Conservation (phyloP, 805 yeast species). For the Ogataea pignaliae region DNA sequence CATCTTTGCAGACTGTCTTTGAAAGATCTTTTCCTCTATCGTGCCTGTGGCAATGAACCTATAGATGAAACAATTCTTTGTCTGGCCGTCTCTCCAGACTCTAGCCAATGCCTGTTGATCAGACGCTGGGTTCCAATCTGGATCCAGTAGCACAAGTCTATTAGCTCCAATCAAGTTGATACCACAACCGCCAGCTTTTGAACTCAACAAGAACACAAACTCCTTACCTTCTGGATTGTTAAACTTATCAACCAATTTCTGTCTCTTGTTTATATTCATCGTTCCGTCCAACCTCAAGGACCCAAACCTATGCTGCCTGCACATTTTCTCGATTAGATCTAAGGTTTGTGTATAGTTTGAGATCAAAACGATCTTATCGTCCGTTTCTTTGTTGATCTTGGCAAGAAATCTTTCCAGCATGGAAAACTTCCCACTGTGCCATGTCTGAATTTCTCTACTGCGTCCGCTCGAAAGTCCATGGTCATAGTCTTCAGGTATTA, state of each 20-base stretch:
- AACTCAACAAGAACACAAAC: slow-evolving; percentile 82
- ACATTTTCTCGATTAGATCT: slow-evolving; percentile 83
- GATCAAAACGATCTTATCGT: slow-evolving; percentile 91
- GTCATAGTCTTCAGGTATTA: slow-evolving; percentile 73
- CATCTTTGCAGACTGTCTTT: slow-evolving; percentile 91
- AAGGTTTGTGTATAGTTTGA: slow-evolving; percentile 94
- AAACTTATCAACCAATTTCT: slow-evolving; percentile 84
- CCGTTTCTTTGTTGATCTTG: slow-evolving; percentile 72
- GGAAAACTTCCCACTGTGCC: slow-evolving; percentile 82
- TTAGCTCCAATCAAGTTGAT: slow-evolving; percentile 96
- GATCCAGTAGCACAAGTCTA: slow-evolving; percentile 78
- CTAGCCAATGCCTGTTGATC: slow-evolving; percentile 97
- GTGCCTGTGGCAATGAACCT: slow-evolving; percentile 92
- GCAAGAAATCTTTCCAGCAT: slow-evolving; percentile 81
- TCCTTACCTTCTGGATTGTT: slow-evolving; percentile 87
- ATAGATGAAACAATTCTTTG: slow-evolving; percentile 92
- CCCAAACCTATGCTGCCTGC: slow-evolving; percentile 73
- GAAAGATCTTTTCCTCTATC: slow-evolving; percentile 94
- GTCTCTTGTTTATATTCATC: slow-evolving; percentile 86
- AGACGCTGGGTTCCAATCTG: slow-evolving; percentile 98
- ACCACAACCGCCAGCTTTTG: slow-evolving; percentile 99
- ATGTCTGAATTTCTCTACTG: slow-evolving; percentile 66
- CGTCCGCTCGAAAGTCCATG: slow-evolving; percentile 48
- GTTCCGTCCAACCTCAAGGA: slow-evolving; percentile 86
- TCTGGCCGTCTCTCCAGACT: slow-evolving; percentile 99